A percentile compares a stretch with the other conserved stretches of the same genome.
These are phyloP conservation scores for Spirogloea muscicola DNA, from an alignment of 139 green algal species.

Conservation along the genomic window DNA sequence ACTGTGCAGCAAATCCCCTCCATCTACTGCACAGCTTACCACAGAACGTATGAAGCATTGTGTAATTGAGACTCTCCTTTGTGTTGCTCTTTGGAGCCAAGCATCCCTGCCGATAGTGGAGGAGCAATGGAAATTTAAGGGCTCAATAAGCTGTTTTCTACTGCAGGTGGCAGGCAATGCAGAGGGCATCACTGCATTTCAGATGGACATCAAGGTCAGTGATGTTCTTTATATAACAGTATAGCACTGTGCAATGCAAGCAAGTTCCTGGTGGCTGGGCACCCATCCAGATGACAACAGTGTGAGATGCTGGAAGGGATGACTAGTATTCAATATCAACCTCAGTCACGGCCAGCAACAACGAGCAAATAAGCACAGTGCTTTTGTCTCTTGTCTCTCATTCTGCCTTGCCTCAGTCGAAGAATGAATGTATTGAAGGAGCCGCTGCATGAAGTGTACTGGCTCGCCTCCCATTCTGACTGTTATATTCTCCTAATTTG, in stretches of 20 bases:
- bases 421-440: background rate
- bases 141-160: too few species aligned
- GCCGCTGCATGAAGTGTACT: background rate
- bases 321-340: background rate
- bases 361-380: background rate
- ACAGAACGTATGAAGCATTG: too few species aligned
- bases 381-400: background rate
- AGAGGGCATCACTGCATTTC: slow-evolving; percentile 84
- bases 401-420: background rate
- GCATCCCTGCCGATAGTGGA: too few species aligned
- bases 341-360: background rate
- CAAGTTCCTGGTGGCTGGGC: too few species aligned
- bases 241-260: too few species aligned
- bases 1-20: too few species aligned
- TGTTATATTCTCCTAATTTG: background rate
- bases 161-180: slow-evolving; percentile 43
- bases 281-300: too few species aligned
- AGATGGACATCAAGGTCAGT: slow-evolving; percentile 86
- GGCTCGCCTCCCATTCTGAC: background rate
- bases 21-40: too few species aligned
- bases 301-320: slow-evolving; percentile 35
- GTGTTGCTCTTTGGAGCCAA: too few species aligned
- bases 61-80: too few species aligned
- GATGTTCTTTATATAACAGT: too few species aligned
- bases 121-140: too few species aligned